These are phyloP conservation scores for Podospora australis DNA, from an alignment of 495 filamentous ascomycete genomes.

Conservation along the genomic window DNA sequence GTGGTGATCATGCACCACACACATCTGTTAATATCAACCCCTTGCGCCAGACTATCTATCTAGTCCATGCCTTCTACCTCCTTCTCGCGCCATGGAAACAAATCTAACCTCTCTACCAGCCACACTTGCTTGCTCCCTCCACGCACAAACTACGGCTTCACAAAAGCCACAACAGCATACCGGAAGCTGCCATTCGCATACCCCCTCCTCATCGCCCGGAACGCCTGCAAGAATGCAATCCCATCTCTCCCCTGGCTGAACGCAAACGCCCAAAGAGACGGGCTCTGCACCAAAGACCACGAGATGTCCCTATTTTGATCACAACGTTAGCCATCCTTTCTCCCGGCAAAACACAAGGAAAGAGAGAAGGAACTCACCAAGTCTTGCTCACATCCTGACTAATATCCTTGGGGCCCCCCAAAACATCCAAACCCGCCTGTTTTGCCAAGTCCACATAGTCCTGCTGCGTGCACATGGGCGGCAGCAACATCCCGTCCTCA, in stretches of 20 bases:
- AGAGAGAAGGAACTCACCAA: conserved; percentile 38
- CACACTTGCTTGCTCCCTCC: no score
- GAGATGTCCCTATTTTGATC: conserved; percentile 53
- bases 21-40: no score
- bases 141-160: conserved; percentile 29
- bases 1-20: no score
- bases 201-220: conserved; percentile 52
- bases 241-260: conserved; percentile 52
- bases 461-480: conserved; percentile 41
- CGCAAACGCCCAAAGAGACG: conserved; percentile 51
- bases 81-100: no score
- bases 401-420: conserved; percentile 46
- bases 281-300: conserved; percentile 50
- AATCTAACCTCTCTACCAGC: no score
- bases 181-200: conserved; percentile 52
- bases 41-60: no score
- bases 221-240: conserved; percentile 52
- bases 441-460: conserved; percentile 45
- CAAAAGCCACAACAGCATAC: conserved; percentile 52
- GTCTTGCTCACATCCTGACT: conserved; percentile 50
- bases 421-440: conserved; percentile 36
- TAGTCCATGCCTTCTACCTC: not conserved
- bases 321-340: conserved; percentile 1
- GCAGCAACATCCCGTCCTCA: conserved; percentile 54
- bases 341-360: not conserved